These are phyloP conservation scores for Lentinus brumalis DNA, from an alignment of 768 basidiomycete species.

Conservation along the genomic window DNA sequence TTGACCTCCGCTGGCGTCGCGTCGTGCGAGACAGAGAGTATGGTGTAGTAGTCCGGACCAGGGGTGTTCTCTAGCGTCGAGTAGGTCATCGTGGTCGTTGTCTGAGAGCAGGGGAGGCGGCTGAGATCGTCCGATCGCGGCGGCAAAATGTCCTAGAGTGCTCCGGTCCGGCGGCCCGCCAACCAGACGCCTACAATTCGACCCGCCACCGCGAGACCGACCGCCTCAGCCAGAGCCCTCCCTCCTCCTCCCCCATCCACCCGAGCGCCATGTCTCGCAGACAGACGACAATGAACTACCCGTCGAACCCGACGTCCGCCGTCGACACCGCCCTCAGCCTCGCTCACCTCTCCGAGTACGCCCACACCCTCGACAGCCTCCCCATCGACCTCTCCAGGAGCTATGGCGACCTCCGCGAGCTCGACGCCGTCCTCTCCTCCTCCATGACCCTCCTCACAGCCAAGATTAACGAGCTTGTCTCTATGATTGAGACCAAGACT, in stretches of 20 bases:
- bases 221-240: not conserved
- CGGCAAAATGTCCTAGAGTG: not conserved
- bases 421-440: constrained; percentile 94
- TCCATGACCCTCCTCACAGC: constrained; percentile 80
- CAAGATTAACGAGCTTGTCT: constrained; percentile 75
- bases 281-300: constrained; percentile 10
- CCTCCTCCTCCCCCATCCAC: not conserved
- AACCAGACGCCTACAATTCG: not conserved
- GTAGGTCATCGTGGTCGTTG: not conserved
- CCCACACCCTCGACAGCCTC: constrained; percentile 89
- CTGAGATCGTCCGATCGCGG: not conserved
- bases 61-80: not conserved
- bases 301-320: constrained; percentile 17
- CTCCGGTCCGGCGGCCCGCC: not conserved
- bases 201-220: not conserved
- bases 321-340: constrained; percentile 58
- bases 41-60: constrained; percentile 53
- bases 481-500: constrained; percentile 69
- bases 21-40: constrained; percentile 54
- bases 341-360: constrained; percentile 77
- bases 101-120: too few species aligned
- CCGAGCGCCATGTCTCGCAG: constrained; percentile 13
- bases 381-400: constrained; percentile 93
- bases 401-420: constrained; percentile 95
- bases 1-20: constrained; percentile 63